These are phyloP conservation scores for Lepiota subincarnata DNA, from an alignment of 768 basidiomycete genomes.

Conservation along the genomic window DNA sequence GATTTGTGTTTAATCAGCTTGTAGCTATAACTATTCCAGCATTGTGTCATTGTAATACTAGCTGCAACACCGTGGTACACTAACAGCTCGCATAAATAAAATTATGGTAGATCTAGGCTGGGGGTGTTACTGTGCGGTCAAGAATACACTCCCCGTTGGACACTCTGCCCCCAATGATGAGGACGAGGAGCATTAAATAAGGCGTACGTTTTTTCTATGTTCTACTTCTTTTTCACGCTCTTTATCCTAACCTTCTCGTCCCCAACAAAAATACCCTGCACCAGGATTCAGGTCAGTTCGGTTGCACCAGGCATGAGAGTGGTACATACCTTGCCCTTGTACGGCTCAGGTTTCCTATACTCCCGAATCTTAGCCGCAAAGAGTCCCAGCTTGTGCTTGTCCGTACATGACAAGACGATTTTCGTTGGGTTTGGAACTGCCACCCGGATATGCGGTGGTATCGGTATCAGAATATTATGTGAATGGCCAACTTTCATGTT, in stretches of 20 bases:
- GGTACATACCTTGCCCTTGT: conserved; percentile 90
- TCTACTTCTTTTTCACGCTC: conserved; percentile 93
- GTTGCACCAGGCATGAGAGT: neutral
- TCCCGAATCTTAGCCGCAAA: conserved; percentile 85
- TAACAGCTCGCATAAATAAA: conserved; percentile 1
- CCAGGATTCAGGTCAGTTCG: neutral
- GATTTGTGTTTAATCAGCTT: conserved; percentile 1
- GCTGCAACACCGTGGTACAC: conserved; percentile 7
- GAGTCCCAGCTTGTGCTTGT: conserved; percentile 84
- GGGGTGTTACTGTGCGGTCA: neutral
- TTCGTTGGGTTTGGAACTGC: conserved; percentile 81
- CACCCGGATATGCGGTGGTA: conserved; percentile 78
- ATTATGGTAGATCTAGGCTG: conserved; percentile 1
- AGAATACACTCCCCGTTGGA: neutral
- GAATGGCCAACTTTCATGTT: conserved; percentile 94
- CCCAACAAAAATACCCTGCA: conserved; percentile 90
- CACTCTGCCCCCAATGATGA: neutral
- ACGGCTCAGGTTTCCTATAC: conserved; percentile 90
- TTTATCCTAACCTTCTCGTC: conserved; percentile 89
- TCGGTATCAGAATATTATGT: conserved; percentile 77
- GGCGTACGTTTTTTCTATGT: conserved; percentile 4
- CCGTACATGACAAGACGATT: conserved; percentile 75
- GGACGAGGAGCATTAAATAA: neutral
- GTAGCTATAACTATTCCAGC: conserved; percentile 7
- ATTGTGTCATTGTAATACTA: conserved; percentile 9